phyloP scores from a whole-genome alignment of 768 basidiomycete species.

The Hypsizygus marmoreus region DNA sequence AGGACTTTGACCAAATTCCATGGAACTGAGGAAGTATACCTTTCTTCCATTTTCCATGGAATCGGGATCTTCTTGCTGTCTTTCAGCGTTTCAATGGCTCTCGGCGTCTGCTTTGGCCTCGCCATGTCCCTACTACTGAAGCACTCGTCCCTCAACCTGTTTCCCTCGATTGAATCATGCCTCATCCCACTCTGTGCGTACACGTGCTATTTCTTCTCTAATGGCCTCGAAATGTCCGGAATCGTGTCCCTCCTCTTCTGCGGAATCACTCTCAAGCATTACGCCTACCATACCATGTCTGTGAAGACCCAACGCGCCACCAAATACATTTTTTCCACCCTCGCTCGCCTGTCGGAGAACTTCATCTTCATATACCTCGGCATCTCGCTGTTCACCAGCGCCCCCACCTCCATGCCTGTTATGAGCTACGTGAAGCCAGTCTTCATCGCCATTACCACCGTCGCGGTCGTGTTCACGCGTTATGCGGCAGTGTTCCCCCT shows the following conservation, averaged over 20 bases:
- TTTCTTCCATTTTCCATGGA: constrained; percentile 91
- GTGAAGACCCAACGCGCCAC: constrained; percentile 89
- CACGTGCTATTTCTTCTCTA: constrained; percentile 99
- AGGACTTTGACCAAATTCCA: constrained; percentile 94
- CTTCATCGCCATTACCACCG: constrained; percentile 89
- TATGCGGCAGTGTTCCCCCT: constrained; percentile 96
- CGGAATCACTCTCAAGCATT: constrained; percentile 98
- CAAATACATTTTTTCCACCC: constrained; percentile 93
- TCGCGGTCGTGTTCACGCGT: constrained; percentile 92
- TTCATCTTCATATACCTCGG: constrained; percentile 99
- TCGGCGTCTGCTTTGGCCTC: constrained; percentile 91
- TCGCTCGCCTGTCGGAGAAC: constrained; percentile 95
- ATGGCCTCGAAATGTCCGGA: constrained; percentile 90
- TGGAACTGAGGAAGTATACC: constrained; percentile 80
- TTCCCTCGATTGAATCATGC: constrained; percentile 96
- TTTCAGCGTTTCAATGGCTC: constrained; percentile 91
- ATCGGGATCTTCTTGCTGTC: constrained; percentile 97
- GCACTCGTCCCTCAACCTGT: constrained; percentile 84
- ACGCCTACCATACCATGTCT: constrained; percentile 99
- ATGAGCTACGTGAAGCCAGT: constrained; percentile 91
- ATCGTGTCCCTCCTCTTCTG: constrained; percentile 98
- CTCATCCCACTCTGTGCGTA: constrained; percentile 93
- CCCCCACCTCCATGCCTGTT: constrained; percentile 75
- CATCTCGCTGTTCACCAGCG: constrained; percentile 90
- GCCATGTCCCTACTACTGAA: constrained; percentile 91